Percentiles rank a stretch among this genome's conserved stretches.
phyloP scores from a whole-genome alignment of 805 yeast genomes.

The Spencermartinsiella europaea region DNA sequence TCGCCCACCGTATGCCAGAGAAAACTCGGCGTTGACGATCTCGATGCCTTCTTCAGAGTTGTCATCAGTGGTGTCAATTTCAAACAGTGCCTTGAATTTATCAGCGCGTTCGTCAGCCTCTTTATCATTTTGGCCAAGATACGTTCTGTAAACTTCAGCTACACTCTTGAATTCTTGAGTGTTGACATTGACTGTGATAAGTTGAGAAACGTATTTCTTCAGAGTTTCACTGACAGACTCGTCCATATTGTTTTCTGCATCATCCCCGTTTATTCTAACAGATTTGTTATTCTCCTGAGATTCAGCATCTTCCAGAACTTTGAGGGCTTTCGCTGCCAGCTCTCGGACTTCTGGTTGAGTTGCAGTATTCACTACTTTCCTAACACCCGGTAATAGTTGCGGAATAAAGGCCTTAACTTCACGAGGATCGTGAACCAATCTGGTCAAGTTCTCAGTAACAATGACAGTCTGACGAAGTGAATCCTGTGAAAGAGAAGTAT shows the following conservation, averaged over 20 bases:
- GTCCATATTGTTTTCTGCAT: conserved; percentile 28
- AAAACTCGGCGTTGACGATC: conserved; percentile 90
- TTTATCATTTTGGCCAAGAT: conserved; percentile 40
- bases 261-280: conserved; percentile 41
- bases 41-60: conserved; percentile 77
- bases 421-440: conserved; percentile 87
- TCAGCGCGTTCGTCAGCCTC: conserved; percentile 29
- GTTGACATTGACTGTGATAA: conserved; percentile 31
- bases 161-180: conserved; percentile 35
- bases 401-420: conserved; percentile 90
- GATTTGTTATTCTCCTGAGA: conserved; percentile 70
- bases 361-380: conserved; percentile 82
- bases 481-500: conserved; percentile 88
- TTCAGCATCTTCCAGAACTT: conserved; percentile 78
- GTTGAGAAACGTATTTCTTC: conserved; percentile 31
- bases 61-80: conserved; percentile 44
- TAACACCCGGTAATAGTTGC: conserved; percentile 81
- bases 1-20: conserved; percentile 95
- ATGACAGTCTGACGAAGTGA: conserved; percentile 95
- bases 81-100: conserved; percentile 34
- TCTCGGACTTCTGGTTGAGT: conserved; percentile 95
- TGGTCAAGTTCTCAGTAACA: conserved; percentile 90
- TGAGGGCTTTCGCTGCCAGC: conserved; percentile 79
- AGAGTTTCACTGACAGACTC: conserved; percentile 26
- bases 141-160: conserved; percentile 38